These are phyloP conservation scores for Carallia pectinifolia DNA, from an alignment of 345 rosid species.

Conservation along the genomic window DNA sequence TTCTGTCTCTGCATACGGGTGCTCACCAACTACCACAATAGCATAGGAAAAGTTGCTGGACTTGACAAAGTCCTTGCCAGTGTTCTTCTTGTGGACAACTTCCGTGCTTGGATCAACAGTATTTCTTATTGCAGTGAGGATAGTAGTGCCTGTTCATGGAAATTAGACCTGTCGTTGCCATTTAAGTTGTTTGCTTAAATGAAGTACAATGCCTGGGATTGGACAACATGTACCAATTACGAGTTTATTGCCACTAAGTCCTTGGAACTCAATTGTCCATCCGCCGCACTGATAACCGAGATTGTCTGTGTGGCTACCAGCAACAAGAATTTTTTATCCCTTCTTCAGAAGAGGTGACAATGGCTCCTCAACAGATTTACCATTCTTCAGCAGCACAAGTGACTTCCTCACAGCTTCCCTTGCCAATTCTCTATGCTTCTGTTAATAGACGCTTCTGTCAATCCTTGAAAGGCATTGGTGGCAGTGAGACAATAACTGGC, in stretches of 20 bases:
- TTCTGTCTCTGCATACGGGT: constrained; percentile 60
- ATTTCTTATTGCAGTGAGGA: constrained; percentile 51
- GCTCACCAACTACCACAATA: constrained; percentile 64
- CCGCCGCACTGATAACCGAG: constrained; percentile 98
- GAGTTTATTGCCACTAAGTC: constrained; percentile 60
- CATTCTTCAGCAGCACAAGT: constrained; percentile 88
- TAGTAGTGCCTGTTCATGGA: constrained; percentile 55
- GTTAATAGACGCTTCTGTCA: neutral
- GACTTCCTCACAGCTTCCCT: constrained; percentile 96
- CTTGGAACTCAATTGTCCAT: constrained; percentile 96
- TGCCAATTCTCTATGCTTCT: constrained; percentile 91
- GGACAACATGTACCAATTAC: constrained; percentile 57
- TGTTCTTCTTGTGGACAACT: constrained; percentile 49
- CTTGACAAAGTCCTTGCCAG: constrained; percentile 47
- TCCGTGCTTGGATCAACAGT: constrained; percentile 51
- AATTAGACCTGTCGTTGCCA: too few relatives aligned
- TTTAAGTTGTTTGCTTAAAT: too few relatives aligned
- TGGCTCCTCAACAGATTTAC: constrained; percentile 51
- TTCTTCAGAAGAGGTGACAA: constrained; percentile 80
- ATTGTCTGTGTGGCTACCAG: constrained; percentile 91
- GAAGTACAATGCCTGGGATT: too few relatives aligned
- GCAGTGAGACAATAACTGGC: neutral
- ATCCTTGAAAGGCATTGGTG: neutral
- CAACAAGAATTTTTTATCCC: constrained; percentile 71
- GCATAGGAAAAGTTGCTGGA: constrained; percentile 42